Evolutionary conservation across 1,284 basidiomycete genomes (phyloP).

Genomic region (Fomitopsis pinicola): DNA sequence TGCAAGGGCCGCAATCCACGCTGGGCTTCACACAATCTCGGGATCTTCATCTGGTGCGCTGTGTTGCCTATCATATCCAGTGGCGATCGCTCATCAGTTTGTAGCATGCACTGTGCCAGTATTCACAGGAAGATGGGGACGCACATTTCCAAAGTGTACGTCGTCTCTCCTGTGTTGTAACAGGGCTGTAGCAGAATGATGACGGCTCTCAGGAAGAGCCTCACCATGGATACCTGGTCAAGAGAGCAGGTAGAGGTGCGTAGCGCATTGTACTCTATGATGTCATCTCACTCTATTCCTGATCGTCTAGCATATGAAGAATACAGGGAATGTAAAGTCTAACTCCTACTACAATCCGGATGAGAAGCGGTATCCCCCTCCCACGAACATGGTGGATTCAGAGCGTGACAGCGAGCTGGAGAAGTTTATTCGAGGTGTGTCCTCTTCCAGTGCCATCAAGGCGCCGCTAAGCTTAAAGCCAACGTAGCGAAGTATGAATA

Average conservation of each 20-base stretch:
- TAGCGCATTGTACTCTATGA: slow-evolving; percentile 1
- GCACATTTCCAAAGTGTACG: slow-evolving; percentile 80
- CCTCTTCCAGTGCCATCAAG: not conserved
- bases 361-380: slow-evolving; percentile 71
- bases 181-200: not conserved
- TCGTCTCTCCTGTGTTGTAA: slow-evolving; percentile 16
- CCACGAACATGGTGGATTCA: slow-evolving; percentile 72
- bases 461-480: not conserved
- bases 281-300: slow-evolving; percentile 3
- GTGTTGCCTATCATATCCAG: not conserved
- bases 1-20: slow-evolving; percentile 74
- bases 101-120: slow-evolving; percentile 76
- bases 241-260: slow-evolving; percentile 82
- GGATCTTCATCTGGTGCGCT: slow-evolving; percentile 75
- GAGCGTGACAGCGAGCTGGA: slow-evolving; percentile 84
- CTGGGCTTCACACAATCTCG: slow-evolving; percentile 81
- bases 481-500: slow-evolving; percentile 69
- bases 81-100: not conserved
- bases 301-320: slow-evolving; percentile 56
- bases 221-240: slow-evolving; percentile 81
- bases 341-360: slow-evolving; percentile 76
- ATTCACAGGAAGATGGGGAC: slow-evolving; percentile 88
- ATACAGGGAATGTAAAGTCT: slow-evolving; percentile 72
- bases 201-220: slow-evolving; percentile 60
- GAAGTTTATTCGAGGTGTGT: slow-evolving; percentile 74